A percentile compares a stretch with the other conserved stretches of the same genome.
These are phyloP conservation scores for Aspergillus tanneri DNA, from an alignment of 2,329 filamentous ascomycete genomes.

Conservation along the genomic window DNA sequence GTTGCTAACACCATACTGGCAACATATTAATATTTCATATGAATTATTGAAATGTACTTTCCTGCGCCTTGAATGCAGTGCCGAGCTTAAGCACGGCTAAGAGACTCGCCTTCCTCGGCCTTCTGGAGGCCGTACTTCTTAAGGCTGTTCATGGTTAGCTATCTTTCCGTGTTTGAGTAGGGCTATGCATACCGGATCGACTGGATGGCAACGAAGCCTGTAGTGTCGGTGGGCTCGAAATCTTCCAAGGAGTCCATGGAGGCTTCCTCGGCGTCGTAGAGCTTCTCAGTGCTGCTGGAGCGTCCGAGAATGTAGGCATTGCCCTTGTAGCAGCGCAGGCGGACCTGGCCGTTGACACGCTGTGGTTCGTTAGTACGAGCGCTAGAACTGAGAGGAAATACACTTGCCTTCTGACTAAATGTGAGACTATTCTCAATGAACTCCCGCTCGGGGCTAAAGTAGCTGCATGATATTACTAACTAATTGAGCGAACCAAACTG, in stretches of 20 bases:
- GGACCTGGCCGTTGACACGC: constrained; percentile 61
- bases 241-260: constrained; percentile 70
- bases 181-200: constrained; percentile 28
- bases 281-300: constrained; percentile 66
- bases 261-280: constrained; percentile 65
- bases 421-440: constrained; percentile 66
- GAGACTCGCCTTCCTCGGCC: constrained; percentile 18
- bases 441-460: constrained; percentile 70
- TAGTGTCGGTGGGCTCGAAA: constrained; percentile 66
- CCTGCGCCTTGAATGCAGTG: too few relatives aligned
- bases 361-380: constrained; percentile 15
- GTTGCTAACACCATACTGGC: too few relatives aligned
- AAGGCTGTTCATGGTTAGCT: constrained; percentile 29
- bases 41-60: too few relatives aligned
- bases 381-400: constrained; percentile 5
- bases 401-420: constrained; percentile 53
- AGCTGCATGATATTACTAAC: constrained; percentile 28
- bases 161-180: not conserved
- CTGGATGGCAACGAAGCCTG: constrained; percentile 56
- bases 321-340: constrained; percentile 67
- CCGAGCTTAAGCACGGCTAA: constrained; percentile 17
- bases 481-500: not conserved
- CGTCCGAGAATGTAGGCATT: constrained; percentile 50
- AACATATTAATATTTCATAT: too few relatives aligned
- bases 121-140: constrained; percentile 45